phyloP scores from a whole-genome alignment of 768 basidiomycete species.

The Calocybe cyanea region DNA sequence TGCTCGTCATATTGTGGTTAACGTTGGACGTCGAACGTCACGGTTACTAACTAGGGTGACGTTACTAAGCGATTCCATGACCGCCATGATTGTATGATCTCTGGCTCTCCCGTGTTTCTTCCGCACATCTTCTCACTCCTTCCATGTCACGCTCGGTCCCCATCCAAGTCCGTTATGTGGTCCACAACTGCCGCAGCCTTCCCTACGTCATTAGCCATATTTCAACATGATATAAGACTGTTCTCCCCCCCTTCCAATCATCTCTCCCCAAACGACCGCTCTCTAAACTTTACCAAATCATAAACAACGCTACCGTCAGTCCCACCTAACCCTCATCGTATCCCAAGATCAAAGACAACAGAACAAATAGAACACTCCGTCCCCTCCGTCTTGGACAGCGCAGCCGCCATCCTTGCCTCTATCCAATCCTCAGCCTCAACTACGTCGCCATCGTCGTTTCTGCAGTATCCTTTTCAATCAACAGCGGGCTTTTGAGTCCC shows the following conservation, averaged over 20 bases:
- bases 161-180: no score
- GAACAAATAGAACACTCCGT: conserved; percentile 77
- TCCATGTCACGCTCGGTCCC: no score
- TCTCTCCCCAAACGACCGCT: conserved; percentile 9
- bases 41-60: no score
- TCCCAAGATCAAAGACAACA: conserved; percentile 65
- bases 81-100: no score
- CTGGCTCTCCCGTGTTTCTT: no score
- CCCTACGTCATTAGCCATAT: conserved; percentile 86
- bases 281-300: no score
- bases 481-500: conserved; percentile 62
- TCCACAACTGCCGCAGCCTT: conserved; percentile 77
- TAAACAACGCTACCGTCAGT: no score
- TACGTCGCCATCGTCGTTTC: conserved; percentile 64
- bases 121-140: no score
- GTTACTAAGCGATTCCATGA: no score
- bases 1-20: no score
- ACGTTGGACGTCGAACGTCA: no score
- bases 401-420: conserved; percentile 65
- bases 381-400: conserved; percentile 82
- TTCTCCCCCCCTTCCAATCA: conserved; percentile 34
- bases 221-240: conserved; percentile 88
- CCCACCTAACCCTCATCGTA: conserved; percentile 66
- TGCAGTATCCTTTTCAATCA: conserved; percentile 18
- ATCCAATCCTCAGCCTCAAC: conserved; percentile 44